Base-by-base conservation (phyloP, 495 filamentous ascomycete species). In the Aspergillus campestris region DNA sequence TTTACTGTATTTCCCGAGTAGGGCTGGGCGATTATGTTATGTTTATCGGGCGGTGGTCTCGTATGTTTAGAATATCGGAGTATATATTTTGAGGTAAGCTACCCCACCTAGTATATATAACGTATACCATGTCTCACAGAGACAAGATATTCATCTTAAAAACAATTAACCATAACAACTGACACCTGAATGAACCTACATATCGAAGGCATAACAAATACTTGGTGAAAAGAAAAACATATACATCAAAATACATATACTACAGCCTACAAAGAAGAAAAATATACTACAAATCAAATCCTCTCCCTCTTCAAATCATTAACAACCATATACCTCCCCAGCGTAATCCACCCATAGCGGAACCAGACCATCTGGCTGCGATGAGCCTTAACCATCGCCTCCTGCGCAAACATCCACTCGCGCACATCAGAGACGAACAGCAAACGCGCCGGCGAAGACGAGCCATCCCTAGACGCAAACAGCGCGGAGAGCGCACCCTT, bases 291-390 rank as follows among this genome's bases (percentile, higher is more conserved):
- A 5, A 7, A 38, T 59, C 40, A 58, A 13, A 74, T 51, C 52
- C 65, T 77, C 66, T 86, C 87, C 54, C 80, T 68, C 59, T 73
- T 77, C 62, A 96, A 58, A 64, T 96, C 90, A 69, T 98, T 98
- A 3, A 98, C 77, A 49, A 86, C 77, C 92, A 98, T 97, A 68
- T 97, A 98, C 47, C 92, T 71, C 47, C 88, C 89, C 44, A 95
- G 53, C 5, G 75, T 73, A 56, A 98, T 94, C 92, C 92, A 98
- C 0, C 89, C 89, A 81, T 88, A 97, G 8, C 92, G 78, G 59
- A 97, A 98, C 92, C 92, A 98, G 32, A 84, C 75, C 92, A 98
- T 98, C 75, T 98, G 92, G 64, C 90, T 96, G 71, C 78, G 70
- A 67, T 98, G 92, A 8, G 81, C 89, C 38, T 73, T 70, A 0